phyloP scores from a whole-genome alignment of 139 green algal species.

The Volvox africanus region DNA sequence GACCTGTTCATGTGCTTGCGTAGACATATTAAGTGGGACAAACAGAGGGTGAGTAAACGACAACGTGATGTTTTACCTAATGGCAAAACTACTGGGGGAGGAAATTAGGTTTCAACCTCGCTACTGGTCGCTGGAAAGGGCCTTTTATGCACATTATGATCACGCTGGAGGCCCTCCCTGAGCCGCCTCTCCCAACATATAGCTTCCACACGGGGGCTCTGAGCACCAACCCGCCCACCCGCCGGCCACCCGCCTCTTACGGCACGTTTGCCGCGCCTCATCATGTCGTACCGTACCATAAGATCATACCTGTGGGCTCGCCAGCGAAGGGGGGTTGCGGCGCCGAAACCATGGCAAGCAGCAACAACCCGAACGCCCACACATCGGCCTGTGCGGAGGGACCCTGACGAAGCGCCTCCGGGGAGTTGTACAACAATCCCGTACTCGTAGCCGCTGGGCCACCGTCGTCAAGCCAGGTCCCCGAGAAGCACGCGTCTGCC shows the following conservation, averaged over 20 bases:
- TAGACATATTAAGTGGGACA: no score
- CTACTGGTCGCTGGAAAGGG: no score
- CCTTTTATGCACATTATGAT: no score
- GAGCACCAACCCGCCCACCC: no score
- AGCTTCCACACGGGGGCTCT: no score
- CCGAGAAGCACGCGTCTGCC: slow-evolving; percentile 10
- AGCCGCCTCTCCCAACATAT: no score
- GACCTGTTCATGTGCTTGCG: no score
- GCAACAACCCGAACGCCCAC: slow-evolving; percentile 21
- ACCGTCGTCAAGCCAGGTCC: neutral
- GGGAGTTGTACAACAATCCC: slow-evolving; percentile 14
- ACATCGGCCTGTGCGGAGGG: slow-evolving; percentile 1
- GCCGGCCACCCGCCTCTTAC: neutral
- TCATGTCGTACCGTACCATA: neutral
- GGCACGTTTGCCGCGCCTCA: neutral
- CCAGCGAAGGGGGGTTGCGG: neutral
- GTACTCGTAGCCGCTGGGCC: neutral
- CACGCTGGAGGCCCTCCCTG: no score
- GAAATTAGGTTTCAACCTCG: no score
- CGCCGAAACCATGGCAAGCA: slow-evolving; percentile 18
- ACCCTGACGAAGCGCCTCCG: slow-evolving; percentile 7
- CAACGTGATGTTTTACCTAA: no score
- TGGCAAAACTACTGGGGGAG: no score
- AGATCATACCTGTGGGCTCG: neutral
- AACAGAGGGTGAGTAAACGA: no score